A percentile compares a stretch with the other conserved stretches of the same genome.
These are phyloP conservation scores for Colletotrichum tropicale DNA, from an alignment of 2,329 filamentous ascomycete species.

Conservation along the genomic window DNA sequence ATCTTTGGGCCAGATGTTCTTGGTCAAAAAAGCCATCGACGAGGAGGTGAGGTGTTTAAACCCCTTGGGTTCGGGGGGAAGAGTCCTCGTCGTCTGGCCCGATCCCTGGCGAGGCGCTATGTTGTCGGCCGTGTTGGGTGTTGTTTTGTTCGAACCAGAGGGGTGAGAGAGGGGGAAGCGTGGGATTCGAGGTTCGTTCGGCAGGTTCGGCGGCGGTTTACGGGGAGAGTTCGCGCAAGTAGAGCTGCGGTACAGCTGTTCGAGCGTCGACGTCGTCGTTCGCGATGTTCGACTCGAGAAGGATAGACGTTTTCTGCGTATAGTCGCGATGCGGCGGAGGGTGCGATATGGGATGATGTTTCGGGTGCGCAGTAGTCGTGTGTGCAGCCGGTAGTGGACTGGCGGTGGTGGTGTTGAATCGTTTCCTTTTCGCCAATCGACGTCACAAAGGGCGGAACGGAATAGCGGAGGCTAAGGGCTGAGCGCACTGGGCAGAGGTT, in stretches of 20 bases:
- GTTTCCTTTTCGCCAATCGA: conserved; percentile 10
- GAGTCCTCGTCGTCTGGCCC: conserved; percentile 15
- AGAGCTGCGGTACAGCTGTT: background rate
- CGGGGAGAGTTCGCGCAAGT: background rate
- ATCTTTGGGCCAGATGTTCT: conserved; percentile 22
- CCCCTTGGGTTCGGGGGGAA: conserved; percentile 2
- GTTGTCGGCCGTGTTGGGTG: background rate
- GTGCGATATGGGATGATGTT: background rate
- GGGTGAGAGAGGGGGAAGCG: background rate
- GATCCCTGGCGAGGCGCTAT: conserved; percentile 5
- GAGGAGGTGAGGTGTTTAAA: conserved; percentile 3
- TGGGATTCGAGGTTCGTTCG: background rate
- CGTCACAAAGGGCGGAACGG: conserved; percentile 4
- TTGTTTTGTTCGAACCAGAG: background rate
- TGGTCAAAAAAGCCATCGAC: conserved; percentile 18
- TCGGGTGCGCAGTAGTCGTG: background rate
- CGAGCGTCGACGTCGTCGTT: background rate
- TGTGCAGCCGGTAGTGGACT: background rate
- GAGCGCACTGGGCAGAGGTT: background rate
- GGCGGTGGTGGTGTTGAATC: background rate
- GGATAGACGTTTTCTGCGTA: background rate
- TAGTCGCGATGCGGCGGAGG: background rate
- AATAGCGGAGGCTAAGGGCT: background rate
- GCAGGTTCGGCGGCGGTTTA: background rate
- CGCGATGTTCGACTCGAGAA: background rate